Evolutionary conservation across 2,329 filamentous ascomycete genomes (phyloP).

Genomic region (Nemania abortiva): DNA sequence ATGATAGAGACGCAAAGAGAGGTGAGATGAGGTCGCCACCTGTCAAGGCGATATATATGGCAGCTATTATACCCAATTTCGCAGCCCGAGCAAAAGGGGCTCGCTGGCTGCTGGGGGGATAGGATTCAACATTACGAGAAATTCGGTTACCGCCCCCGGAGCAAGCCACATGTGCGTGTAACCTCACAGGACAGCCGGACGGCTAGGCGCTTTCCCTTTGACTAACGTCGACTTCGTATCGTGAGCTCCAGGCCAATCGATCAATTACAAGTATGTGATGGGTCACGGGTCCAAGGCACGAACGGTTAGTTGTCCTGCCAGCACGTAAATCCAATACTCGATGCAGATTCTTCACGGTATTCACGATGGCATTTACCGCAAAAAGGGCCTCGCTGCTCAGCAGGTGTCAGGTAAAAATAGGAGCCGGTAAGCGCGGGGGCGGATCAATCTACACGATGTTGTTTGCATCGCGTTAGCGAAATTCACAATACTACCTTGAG

Average conservation of each 20-base stretch:
- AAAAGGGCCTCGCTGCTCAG: background rate
- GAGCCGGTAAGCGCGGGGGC: background rate
- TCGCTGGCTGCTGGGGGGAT: background rate
- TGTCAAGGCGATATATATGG: background rate
- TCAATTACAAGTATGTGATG: background rate
- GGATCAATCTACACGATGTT: background rate
- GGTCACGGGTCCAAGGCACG: background rate
- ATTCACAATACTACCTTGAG: constrained; percentile 13
- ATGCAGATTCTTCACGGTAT: background rate
- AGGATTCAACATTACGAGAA: constrained; percentile 1
- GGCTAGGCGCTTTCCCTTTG: background rate
- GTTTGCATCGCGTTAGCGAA: constrained; percentile 5
- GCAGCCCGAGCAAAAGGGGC: constrained; percentile 18
- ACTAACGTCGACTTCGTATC: background rate
- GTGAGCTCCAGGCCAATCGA: background rate
- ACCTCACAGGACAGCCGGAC: background rate
- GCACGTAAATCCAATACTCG: background rate
- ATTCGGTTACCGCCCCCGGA: constrained; percentile 8
- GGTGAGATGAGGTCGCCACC: background rate
- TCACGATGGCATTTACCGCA: background rate
- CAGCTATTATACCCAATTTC: constrained; percentile 26
- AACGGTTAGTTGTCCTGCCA: background rate
- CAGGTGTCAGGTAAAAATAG: background rate
- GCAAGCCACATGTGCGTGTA: background rate
- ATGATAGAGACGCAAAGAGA: constrained; percentile 15